Evolutionary conservation across 2,329 filamentous ascomycete species (phyloP), one percentile per base, ranked within the genome.

Genomic region (Pezicula carpinea): DNA sequence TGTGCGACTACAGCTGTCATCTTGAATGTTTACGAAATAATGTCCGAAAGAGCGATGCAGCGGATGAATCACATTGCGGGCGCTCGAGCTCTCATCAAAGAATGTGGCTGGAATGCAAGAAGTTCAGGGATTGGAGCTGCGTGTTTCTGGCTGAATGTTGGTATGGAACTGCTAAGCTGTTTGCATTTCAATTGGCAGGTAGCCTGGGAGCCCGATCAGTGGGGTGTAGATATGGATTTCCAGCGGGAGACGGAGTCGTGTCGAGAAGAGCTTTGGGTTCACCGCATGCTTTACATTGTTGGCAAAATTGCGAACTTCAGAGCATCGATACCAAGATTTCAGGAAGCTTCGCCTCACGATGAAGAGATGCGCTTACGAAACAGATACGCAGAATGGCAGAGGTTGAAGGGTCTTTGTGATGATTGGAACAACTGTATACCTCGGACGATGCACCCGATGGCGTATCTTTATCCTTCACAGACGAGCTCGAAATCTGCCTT

Each of bases 81-180:
- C 5, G 89, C 89, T 8, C 79, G 89, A 44, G 89, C 89, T 2
- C 72, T 96, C 42, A 91, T 96, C 59, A 88, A 89, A 51, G 89
- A 96, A 62, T 96, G 90, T 59, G 82, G 83, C 4, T 96, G 92
- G 92, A 85, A 89, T 58, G 89, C 89, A 0, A 80, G 75, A 52
- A 87, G 87, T 31, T 78, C 76, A 1, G 90, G 91, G 0, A 80
- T 96, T 17, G 91, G 89, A 1, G 80, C 83, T 0, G 89, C 91
- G 1, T 96, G 91, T 65, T 96, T 96, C 68, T 96, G 92, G 91
- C 73, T 96, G 32, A 96, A 95, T 58, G 83, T 95, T 14, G 86
- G 85, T 14, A 86, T 96, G 76, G 92, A 97, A 64, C 74, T 96
- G n/a, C 73, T 96, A 22, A 89, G 82, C 53, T 96, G 90, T 64